Evolutionary conservation across 2,329 filamentous ascomycete species (phyloP), one percentile per base, ranked within the genome.

Genomic region (Apiospora rasikravindrae): DNA sequence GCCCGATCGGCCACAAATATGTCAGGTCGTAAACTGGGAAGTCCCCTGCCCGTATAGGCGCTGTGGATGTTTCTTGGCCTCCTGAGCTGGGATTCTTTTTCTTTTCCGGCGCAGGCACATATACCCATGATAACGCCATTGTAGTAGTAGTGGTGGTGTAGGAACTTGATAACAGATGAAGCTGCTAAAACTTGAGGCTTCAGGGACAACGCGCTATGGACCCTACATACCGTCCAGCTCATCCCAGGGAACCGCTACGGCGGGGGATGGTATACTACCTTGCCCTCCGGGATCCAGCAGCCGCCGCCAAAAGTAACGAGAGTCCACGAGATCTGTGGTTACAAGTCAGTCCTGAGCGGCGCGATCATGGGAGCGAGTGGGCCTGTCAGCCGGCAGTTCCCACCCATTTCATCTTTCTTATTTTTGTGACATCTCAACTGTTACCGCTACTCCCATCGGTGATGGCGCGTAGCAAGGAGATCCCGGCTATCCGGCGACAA

Each of bases 371-470:
- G 13, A 53, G 11, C 51, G 51, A 57, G 51, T 57, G 51, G 51
- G 33, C 51, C 53, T 61, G 29, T 13, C 47, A 51, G 47, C 10
- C n/a, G 53, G 19, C 13, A 40, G 33, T 64, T 64, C 53, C 16
- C 29, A 37, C 53, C n/a, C n/a, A 37, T 37, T 37, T 37, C 8
- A 1, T 37, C 8, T 33, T 57, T 47, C 44, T 57, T 57, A 14
- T 61, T 61, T 64, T 64, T 64, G 57, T 64, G 57, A 64, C n/a
- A 64, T 64, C 57, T 64, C 57, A 64, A 64, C 33, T 61, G 53
- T 61, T 37, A 61, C 53, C 53, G 53, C 53, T 64, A 24, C 29
- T 64, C n/a, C n/a, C n/a, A 22, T 40, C 57, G 57, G 40, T 40
- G 19, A n/a, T 40, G 33, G 57, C 57, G 33, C 57, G 22, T 40